Percentiles rank a stretch among this genome's conserved stretches.
phyloP scores from a whole-genome alignment of 2,329 filamentous ascomycete species.

The Colletotrichum aenigma region DNA sequence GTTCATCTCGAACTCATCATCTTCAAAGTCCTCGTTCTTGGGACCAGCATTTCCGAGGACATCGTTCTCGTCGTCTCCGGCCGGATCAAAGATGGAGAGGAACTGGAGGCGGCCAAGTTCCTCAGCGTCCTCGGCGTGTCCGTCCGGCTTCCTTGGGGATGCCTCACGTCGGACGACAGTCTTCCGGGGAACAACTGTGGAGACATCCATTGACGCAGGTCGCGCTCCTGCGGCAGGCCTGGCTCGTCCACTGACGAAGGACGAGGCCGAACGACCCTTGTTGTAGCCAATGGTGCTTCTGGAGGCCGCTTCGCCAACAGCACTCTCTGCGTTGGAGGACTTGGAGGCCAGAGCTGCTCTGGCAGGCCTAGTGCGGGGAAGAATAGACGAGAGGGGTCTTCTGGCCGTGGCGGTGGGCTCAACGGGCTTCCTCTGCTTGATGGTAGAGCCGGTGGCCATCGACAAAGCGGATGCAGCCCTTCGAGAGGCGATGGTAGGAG shows the following conservation, averaged over 20 bases:
- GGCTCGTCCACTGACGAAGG: slow-evolving; percentile 37
- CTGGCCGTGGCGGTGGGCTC: slow-evolving; percentile 20
- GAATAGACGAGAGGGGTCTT: slow-evolving; percentile 33
- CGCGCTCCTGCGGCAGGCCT: slow-evolving; percentile 18
- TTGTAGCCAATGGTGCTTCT: slow-evolving; percentile 85
- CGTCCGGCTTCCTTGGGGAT: slow-evolving; percentile 10
- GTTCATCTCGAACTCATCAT: slow-evolving; percentile 61
- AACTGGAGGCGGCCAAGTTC: slow-evolving; percentile 53
- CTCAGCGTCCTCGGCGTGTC: slow-evolving; percentile 30
- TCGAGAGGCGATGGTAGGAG: slow-evolving; percentile 44
- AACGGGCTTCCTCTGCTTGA: slow-evolving; percentile 23
- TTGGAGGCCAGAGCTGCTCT: slow-evolving; percentile 50
- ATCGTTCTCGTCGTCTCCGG: slow-evolving; percentile 51
- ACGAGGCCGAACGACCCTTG: slow-evolving; percentile 68
- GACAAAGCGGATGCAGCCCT: slow-evolving; percentile 59
- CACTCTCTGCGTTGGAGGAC: slow-evolving; percentile 58
- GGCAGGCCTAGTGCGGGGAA: slow-evolving; percentile 31
- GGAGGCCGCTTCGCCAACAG: slow-evolving; percentile 70
- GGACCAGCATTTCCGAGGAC: slow-evolving; percentile 31
- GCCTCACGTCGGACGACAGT: slow-evolving; percentile 13
- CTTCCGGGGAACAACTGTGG: background rate
- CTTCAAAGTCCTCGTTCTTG: slow-evolving; percentile 47
- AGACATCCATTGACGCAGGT: background rate
- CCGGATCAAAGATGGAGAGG: slow-evolving; percentile 60
- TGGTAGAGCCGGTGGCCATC: slow-evolving; percentile 31